Base-by-base conservation (phyloP, 1,284 basidiomycete species). In the Athelia psychrophila region DNA sequence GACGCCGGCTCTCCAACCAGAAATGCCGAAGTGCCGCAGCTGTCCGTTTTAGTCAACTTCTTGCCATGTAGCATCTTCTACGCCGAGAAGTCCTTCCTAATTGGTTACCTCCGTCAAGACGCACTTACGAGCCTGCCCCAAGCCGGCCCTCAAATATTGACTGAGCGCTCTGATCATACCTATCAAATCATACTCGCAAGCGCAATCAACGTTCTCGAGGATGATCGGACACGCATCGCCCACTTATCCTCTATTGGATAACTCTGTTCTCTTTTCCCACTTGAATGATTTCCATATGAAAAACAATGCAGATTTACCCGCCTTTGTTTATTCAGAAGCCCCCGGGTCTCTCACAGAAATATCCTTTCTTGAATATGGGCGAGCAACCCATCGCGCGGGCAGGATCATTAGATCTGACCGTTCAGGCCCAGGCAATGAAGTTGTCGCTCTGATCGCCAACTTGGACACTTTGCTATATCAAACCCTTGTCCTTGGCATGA, bases 381-480 rank as follows among this genome's bases (percentile, higher is more conserved):
- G 63, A 3, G 70, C 67, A 24, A 61, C 64, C 33, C 63, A 70
- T 54, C 62, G 69, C 22, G 61, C 64, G 20, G 70, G 70, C 3
- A 64, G 67, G 51, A 46, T 51, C 9, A 45, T 69, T 27, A 59
- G 65, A 8, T 65, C 68, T 4, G 55, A 53, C 19, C 59, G 62
- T 25, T 44, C 48, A 16, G 63, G 62, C 3, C 49, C 53, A 5
- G 58, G 65, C 10, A 58, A 63, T 48, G 61, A 60, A 44, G 61
- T 71, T 20, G 61, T 71, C 15, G 68, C 62, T 16, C 30, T 71
- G 9, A 53, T 72, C 30, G 62, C 67, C 6, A 57, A 66, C 16
- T 50, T 58, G 25, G 71, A 71, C 44, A 60, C 62, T 3, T 44
- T 69, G 4, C 54, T 68, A 10, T 72, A 72, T 54, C 65, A 67